Base-by-base conservation (phyloP, 2,329 filamentous ascomycete genomes). In the Ophiostoma perfectum region DNA sequence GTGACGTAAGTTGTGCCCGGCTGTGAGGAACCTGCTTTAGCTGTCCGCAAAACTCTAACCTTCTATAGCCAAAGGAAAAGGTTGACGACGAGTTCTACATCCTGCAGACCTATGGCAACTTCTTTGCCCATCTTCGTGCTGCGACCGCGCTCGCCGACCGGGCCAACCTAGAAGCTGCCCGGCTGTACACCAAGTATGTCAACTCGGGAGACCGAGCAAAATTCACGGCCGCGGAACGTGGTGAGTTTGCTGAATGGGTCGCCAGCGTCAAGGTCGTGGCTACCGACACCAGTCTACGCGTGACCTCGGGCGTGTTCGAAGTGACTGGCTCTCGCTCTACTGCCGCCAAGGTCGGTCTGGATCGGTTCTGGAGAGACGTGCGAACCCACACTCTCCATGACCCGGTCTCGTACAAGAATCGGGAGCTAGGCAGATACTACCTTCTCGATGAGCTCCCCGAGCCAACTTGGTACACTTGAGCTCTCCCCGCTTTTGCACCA, bases 301-400 rank as follows among this genome's bases (percentile, higher is more conserved):
- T 90, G 3, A 87, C 87, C 0, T 77, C 80, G 0, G 86, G 86
- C 0, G 80, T 89, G 2, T 90, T 90, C 73, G 88, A 90, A 74
- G 84, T 88, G 5, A 87, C 86, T 0, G 87, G 85, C 0, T 80
- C 86, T 0, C 82, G 83, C 70, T 81, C 86, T 0, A 89, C 87
- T 0, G 81, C 82, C 0, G 78, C 78, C 67, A 88, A 83, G 72
- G 82, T 87, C 0, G 86, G 86, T 0, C 76, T 90, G 69, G 88
- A 89, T 77, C 78, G 87, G 1, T 90, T 87, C 75, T 90, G 86
- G 86, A 80, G 87, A 63, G 87, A 90, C 73, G 78, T 89, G n/a
- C 76, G 88, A 5, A 89, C 86, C 4, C 88, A 90, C 76, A 84
- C 82, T 0, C 75, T 90, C 72, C 87, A 90, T 76, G 88, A 90